Evolutionary conservation across 2,329 filamentous ascomycete species (phyloP).

Genomic region (Xylaria sp.): DNA sequence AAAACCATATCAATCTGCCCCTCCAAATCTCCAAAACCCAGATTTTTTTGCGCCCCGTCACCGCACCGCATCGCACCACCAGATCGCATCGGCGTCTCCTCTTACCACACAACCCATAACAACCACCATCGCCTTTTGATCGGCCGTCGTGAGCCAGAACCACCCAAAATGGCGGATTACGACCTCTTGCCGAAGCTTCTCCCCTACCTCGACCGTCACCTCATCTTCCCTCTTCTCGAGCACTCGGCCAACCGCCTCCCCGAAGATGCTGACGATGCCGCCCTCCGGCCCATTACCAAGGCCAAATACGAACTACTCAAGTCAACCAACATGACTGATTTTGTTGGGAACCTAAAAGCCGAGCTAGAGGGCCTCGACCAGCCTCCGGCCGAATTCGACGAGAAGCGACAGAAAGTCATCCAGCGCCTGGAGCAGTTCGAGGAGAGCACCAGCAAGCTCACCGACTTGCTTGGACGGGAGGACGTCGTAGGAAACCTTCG

Average conservation of each 20-base stretch:
- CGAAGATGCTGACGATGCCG: slow-evolving; percentile 69
- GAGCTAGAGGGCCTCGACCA: slow-evolving; percentile 84
- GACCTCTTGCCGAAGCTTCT: slow-evolving; percentile 90
- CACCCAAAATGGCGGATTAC: slow-evolving; percentile 71
- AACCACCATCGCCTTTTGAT: not conserved
- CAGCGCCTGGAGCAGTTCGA: slow-evolving; percentile 83
- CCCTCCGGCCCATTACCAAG: slow-evolving; percentile 76
- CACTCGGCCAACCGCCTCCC: slow-evolving; percentile 86
- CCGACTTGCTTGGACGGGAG: slow-evolving; percentile 84
- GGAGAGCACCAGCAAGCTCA: slow-evolving; percentile 88
- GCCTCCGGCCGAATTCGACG: slow-evolving; percentile 83
- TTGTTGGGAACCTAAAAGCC: slow-evolving; percentile 90
- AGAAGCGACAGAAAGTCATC: slow-evolving; percentile 90
- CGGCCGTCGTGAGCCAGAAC: slow-evolving; percentile 39
- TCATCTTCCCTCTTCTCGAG: slow-evolving; percentile 96
- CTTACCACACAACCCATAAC: slow-evolving; percentile 13
- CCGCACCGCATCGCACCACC: slow-evolving; percentile 13
- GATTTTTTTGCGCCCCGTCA: slow-evolving; percentile 24
- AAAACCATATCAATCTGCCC: slow-evolving; percentile 37
- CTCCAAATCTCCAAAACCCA: slow-evolving; percentile 36
- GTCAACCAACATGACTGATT: slow-evolving; percentile 99
- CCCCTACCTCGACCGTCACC: slow-evolving; percentile 90
- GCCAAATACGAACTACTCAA: slow-evolving; percentile 95
- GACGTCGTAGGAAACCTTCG: slow-evolving; percentile 90
- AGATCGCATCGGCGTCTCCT: slow-evolving; percentile 20